Evolutionary conservation across 805 yeast species (phyloP).

Genomic region (Tetrapisispora iriomotensis): DNA sequence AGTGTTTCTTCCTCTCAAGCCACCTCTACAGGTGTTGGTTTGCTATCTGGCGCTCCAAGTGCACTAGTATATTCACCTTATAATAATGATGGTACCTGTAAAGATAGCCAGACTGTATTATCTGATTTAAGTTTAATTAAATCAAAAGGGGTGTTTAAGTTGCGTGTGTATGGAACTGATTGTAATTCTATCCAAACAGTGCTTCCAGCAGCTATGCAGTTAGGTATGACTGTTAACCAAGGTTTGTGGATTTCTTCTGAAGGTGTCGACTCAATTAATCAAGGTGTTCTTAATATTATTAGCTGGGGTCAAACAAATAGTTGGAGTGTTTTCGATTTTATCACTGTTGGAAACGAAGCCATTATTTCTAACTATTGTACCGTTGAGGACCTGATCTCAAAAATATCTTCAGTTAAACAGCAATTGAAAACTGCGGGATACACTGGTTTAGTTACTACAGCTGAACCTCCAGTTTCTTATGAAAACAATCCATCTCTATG

Average conservation of each 20-base stretch:
- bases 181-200: conserved; percentile 61
- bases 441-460: conserved; percentile 64
- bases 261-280: conserved; percentile 66
- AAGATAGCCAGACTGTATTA: conserved; percentile 41
- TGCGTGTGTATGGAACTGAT: conserved; percentile 82
- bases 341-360: conserved; percentile 88
- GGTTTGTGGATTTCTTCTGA: conserved; percentile 68
- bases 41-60: conserved; percentile 9
- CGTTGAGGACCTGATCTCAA: conserved; percentile 48
- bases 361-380: conserved; percentile 51
- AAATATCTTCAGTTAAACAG: conserved; percentile 54
- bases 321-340: conserved; percentile 65
- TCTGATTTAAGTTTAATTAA: conserved; percentile 50
- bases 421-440: conserved; percentile 60
- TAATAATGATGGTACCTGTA: conserved; percentile 57
- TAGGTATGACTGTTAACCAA: conserved; percentile 71
- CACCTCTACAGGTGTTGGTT: background rate
- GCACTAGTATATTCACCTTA: conserved; percentile 78
- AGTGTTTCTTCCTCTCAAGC: conserved; percentile 7
- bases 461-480: conserved; percentile 81
- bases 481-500: conserved; percentile 59
- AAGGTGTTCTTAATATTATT: conserved; percentile 44
- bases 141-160: conserved; percentile 49
- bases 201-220: conserved; percentile 44
- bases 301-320: conserved; percentile 40